Evolutionary conservation across 257 asterid genomes (phyloP).

Genomic region (Solanum verrucosum): DNA sequence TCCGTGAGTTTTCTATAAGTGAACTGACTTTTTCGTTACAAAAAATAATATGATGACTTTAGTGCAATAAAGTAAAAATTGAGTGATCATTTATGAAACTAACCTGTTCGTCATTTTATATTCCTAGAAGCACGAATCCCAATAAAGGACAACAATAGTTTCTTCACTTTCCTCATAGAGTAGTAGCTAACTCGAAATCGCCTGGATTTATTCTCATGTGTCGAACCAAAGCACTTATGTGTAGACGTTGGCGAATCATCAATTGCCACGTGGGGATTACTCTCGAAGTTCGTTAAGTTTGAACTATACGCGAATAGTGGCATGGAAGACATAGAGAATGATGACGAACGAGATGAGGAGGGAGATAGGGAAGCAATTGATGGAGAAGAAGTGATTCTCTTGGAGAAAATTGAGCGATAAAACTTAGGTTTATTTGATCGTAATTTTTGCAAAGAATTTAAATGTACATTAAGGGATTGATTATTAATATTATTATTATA

Average conservation of each 20-base stretch:
- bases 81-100: neutral
- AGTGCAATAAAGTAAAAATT: neutral
- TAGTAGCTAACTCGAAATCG: slow-evolving; percentile 10
- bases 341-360: slow-evolving; percentile 15
- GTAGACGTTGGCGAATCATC: slow-evolving; percentile 24
- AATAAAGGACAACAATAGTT: slow-evolving; percentile 22
- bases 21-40: neutral
- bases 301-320: slow-evolving; percentile 4
- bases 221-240: slow-evolving; percentile 18
- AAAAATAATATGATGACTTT: neutral
- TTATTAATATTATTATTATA: slow-evolving; percentile 6
- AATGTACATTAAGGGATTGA: slow-evolving; percentile 6
- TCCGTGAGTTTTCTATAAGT: neutral
- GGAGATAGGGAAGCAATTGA: slow-evolving; percentile 6
- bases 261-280: neutral
- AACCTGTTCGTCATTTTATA: neutral
- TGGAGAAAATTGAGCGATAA: slow-evolving; percentile 17
- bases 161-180: slow-evolving; percentile 35
- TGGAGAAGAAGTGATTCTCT: neutral
- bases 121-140: neutral
- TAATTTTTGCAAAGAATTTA: slow-evolving; percentile 4
- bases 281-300: neutral
- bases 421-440: slow-evolving; percentile 15
- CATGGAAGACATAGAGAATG: slow-evolving; percentile 28
- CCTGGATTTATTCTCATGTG: slow-evolving; percentile 2